A percentile compares a stretch with the other conserved stretches of the same genome.
These are phyloP conservation scores for Xylariaceae sp. DNA, from an alignment of 2,329 filamentous ascomycete species.

Conservation along the genomic window DNA sequence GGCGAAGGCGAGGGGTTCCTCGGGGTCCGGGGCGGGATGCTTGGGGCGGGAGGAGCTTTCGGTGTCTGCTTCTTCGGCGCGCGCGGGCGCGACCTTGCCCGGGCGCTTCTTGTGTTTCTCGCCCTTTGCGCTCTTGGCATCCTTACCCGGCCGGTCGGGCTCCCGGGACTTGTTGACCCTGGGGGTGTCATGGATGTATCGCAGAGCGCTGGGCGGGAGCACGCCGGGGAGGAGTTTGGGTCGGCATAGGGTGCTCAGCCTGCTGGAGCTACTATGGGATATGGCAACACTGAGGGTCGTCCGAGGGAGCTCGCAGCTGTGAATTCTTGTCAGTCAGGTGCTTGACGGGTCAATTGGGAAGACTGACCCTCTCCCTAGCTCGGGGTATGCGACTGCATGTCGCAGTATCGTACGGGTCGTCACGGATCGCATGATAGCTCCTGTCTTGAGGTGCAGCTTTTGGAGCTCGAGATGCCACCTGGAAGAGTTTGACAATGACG, in stretches of 20 bases:
- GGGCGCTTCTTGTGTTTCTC: conserved; percentile 1
- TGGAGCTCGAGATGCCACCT: conserved; percentile 1
- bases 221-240: not conserved
- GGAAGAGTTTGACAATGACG: not conserved
- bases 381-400: conserved; percentile 9
- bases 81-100: not conserved
- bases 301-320: conserved; percentile 11
- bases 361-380: conserved; percentile 13
- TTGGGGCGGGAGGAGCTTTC: conserved; percentile 12
- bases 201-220: not conserved
- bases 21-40: conserved; percentile 30
- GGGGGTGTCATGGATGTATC: conserved; percentile 6
- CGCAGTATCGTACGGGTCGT: conserved; percentile 15
- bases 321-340: conserved; percentile 2
- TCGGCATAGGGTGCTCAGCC: not conserved
- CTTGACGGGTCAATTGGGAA: conserved; percentile 12
- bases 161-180: not conserved
- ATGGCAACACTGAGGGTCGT: conserved; percentile 5
- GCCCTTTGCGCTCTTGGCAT: conserved; percentile 1
- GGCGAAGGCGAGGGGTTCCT: conserved; percentile 45
- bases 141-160: not conserved
- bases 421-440: conserved; percentile 15
- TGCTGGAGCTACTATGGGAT: conserved; percentile 1
- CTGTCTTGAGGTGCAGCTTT: not conserved
- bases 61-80: conserved; percentile 1